Evolutionary conservation across 164 flowering plant genomes (phyloP).

Genomic region (Hamamelis virginiana): DNA sequence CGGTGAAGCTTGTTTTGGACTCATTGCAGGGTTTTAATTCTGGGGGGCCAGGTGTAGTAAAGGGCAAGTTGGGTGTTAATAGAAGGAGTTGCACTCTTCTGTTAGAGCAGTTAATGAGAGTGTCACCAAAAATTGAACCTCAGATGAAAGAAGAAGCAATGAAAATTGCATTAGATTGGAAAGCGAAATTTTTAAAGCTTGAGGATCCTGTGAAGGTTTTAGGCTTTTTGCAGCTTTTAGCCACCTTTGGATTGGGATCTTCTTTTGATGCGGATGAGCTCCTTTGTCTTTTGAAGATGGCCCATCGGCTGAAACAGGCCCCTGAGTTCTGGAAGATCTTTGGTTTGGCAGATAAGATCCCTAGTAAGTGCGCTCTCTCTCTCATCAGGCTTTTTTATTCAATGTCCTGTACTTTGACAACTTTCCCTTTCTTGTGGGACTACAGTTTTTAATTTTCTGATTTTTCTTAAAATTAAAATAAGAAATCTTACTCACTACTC

Average conservation of each 20-base stretch:
- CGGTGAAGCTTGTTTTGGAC: slow-evolving; percentile 37
- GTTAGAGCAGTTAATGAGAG: slow-evolving; percentile 17
- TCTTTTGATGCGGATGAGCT: background rate
- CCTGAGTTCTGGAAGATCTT: no score
- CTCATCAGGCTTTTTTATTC: no score
- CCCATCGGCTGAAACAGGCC: no score
- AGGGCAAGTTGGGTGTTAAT: background rate
- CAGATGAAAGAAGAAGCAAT: slow-evolving; percentile 12
- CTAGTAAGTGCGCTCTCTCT: no score
- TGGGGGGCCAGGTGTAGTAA: slow-evolving; percentile 2
- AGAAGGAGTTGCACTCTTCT: slow-evolving; percentile 6
- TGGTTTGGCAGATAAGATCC: background rate
- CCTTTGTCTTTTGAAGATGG: background rate
- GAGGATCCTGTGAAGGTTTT: slow-evolving; percentile 5
- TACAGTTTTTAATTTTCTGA: no score
- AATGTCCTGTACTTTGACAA: no score
- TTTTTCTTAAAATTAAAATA: no score
- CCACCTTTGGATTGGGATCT: slow-evolving; percentile 10
- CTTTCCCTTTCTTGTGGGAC: no score
- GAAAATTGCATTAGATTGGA: slow-evolving; percentile 14
- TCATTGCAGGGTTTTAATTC: slow-evolving; percentile 25
- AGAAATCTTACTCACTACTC: no score
- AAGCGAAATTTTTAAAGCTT: background rate
- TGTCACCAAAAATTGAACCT: slow-evolving; percentile 9
- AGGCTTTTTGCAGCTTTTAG: slow-evolving; percentile 19